Evolutionary conservation across 2,329 filamentous ascomycete genomes (phyloP).

Genomic region (Phyllosticta citrichinensis): DNA sequence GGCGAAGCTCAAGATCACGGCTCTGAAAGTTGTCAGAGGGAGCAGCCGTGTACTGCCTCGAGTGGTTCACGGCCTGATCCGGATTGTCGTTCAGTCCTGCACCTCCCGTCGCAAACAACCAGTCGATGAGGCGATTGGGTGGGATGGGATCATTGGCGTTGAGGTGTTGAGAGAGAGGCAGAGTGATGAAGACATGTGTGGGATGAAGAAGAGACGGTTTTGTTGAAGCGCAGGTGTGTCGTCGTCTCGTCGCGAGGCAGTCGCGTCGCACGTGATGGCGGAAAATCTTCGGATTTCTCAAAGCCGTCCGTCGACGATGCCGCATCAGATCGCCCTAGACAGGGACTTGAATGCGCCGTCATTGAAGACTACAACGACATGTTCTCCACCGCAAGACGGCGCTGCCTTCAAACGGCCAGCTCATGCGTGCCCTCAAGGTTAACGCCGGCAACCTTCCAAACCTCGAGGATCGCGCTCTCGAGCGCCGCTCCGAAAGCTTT

Average conservation of each 20-base stretch:
- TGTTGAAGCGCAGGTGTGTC: no score
- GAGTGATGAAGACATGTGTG: no score
- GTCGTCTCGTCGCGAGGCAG: not conserved
- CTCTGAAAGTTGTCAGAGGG: no score
- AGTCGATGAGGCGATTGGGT: no score
- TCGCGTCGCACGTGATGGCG: not conserved
- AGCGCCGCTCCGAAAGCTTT: slow-evolving; percentile 44
- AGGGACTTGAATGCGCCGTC: not conserved
- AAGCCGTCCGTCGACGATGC: not conserved
- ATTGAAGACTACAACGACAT: slow-evolving; percentile 35
- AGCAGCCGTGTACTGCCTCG: no score
- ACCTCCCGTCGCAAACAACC: no score
- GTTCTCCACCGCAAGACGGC: slow-evolving; percentile 54
- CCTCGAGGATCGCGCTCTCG: not conserved
- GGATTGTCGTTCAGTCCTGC: no score
- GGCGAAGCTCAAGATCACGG: not conserved
- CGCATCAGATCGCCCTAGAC: not conserved
- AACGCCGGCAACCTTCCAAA: slow-evolving; percentile 46
- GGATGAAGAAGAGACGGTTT: no score
- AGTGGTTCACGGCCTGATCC: no score
- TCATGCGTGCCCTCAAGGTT: slow-evolving; percentile 30
- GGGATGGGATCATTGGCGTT: no score
- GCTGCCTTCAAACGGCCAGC: slow-evolving; percentile 43
- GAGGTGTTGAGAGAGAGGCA: no score
- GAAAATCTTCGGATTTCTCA: not conserved